Evolutionary conservation across 371 early-diverging fungal genomes (phyloP).

Genomic region (Choanephora cucurbitarum): DNA sequence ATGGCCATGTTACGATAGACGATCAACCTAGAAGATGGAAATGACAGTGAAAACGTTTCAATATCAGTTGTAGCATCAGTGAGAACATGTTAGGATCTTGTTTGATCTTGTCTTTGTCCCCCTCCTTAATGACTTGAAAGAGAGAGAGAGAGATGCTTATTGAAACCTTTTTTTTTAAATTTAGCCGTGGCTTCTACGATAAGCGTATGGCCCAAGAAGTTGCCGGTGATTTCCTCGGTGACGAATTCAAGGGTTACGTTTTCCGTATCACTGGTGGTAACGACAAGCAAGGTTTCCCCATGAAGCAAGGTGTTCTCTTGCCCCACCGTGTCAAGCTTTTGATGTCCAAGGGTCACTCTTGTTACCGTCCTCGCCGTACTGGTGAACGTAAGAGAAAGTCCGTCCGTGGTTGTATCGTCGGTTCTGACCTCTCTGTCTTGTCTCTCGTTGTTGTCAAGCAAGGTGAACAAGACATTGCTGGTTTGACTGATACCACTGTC

Average conservation of each 20-base stretch:
- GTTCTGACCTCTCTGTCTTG: slow-evolving; percentile 92
- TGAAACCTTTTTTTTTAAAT: not conserved
- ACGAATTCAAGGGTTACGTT: slow-evolving; percentile 99
- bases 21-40: too few relatives aligned
- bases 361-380: slow-evolving; percentile 98
- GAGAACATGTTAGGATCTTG: too few relatives aligned
- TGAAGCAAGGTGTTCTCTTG: slow-evolving; percentile 97
- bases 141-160: not conserved
- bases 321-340: slow-evolving; percentile 95
- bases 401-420: slow-evolving; percentile 99
- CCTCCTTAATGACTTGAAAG: too few relatives aligned
- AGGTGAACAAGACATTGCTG: slow-evolving; percentile 95
- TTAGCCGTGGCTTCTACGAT: slow-evolving; percentile 95
- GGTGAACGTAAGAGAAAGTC: slow-evolving; percentile 99
- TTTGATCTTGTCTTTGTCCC: too few relatives aligned
- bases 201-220: slow-evolving; percentile 98
- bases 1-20: too few relatives aligned
- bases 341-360: slow-evolving; percentile 97
- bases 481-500: slow-evolving; percentile 92
- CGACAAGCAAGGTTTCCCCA: slow-evolving; percentile 99
- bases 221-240: slow-evolving; percentile 94
- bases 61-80: too few relatives aligned
- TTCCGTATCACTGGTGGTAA: slow-evolving; percentile 99
- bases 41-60: not conserved
- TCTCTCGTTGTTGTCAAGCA: slow-evolving; percentile 96